These are phyloP conservation scores for Pulveroboletus sp. DNA, from an alignment of 768 basidiomycete species.

Conservation along the genomic window DNA sequence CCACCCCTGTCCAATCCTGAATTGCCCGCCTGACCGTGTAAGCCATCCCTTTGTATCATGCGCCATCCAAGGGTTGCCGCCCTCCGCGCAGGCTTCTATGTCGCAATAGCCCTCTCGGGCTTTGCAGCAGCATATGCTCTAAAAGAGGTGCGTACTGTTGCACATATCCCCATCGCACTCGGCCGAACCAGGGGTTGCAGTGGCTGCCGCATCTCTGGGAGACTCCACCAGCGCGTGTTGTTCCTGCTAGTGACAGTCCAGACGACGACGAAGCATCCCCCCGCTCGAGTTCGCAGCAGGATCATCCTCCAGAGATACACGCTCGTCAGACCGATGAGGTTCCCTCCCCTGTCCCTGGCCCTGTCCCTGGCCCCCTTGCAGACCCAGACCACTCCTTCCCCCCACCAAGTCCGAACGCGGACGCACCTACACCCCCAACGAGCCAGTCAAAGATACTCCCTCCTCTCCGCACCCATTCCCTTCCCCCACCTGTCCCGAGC, in stretches of 20 bases:
- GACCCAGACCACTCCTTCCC: not conserved
- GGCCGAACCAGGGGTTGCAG: constrained; percentile 1
- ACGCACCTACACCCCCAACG: not conserved
- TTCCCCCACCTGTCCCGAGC: constrained; percentile 7
- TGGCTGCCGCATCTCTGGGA: constrained; percentile 3
- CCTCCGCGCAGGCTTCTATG: constrained; percentile 4
- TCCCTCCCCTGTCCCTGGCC: not conserved
- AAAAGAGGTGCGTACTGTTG: constrained; percentile 7
- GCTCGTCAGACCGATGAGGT: not conserved
- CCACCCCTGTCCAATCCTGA: too few relatives aligned
- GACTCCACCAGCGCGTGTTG: not conserved
- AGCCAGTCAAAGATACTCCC: not conserved
- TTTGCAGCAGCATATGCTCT: constrained; percentile 20
- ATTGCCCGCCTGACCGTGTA: too few relatives aligned
- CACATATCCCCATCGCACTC: not conserved
- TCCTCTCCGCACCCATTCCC: constrained; percentile 5
- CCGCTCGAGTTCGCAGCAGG: not conserved
- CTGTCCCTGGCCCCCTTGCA: not conserved
- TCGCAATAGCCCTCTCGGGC: constrained; percentile 14
- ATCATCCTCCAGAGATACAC: not conserved
- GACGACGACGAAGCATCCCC: not conserved
- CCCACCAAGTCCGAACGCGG: not conserved
- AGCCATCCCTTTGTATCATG: not conserved
- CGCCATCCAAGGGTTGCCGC: constrained; percentile 7
- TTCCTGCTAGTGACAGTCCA: not conserved